These are phyloP conservation scores for Saccharomycopsis fodiens DNA, from an alignment of 805 yeast genomes.

Conservation along the genomic window DNA sequence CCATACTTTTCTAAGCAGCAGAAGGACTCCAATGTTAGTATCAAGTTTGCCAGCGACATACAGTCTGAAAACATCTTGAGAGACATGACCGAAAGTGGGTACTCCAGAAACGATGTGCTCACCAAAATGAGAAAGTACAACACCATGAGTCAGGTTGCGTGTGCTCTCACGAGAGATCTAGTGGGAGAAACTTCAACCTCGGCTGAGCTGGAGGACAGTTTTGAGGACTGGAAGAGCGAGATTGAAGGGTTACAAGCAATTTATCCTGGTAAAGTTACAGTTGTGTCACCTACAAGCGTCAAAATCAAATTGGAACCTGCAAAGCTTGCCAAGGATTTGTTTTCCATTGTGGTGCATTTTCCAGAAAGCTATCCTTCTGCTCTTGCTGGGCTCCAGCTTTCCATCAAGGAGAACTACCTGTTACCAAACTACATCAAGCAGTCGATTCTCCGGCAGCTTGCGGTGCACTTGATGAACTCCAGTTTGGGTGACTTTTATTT, in stretches of 20 bases:
- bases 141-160: constrained; percentile 14
- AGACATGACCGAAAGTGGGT: constrained; percentile 59
- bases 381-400: constrained; percentile 62
- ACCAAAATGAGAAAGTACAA: not conserved
- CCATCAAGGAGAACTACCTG: constrained; percentile 36
- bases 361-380: constrained; percentile 53
- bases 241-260: constrained; percentile 57
- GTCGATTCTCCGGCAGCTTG: constrained; percentile 42
- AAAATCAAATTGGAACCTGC: constrained; percentile 29
- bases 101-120: constrained; percentile 46
- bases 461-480: constrained; percentile 36
- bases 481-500: constrained; percentile 66
- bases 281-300: constrained; percentile 25
- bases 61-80: constrained; percentile 50
- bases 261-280: constrained; percentile 36
- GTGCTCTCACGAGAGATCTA: not conserved
- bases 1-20: constrained; percentile 46
- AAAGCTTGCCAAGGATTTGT: constrained; percentile 25
- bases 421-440: constrained; percentile 66
- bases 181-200: constrained; percentile 13
- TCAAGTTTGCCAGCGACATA: constrained; percentile 46
- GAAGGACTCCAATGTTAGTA: constrained; percentile 48
- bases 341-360: constrained; percentile 34
- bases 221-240: constrained; percentile 67
- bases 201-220: too few relatives aligned